These are phyloP conservation scores for Exophiala alcalophila DNA, from an alignment of 2,329 filamentous ascomycete genomes.

Conservation along the genomic window DNA sequence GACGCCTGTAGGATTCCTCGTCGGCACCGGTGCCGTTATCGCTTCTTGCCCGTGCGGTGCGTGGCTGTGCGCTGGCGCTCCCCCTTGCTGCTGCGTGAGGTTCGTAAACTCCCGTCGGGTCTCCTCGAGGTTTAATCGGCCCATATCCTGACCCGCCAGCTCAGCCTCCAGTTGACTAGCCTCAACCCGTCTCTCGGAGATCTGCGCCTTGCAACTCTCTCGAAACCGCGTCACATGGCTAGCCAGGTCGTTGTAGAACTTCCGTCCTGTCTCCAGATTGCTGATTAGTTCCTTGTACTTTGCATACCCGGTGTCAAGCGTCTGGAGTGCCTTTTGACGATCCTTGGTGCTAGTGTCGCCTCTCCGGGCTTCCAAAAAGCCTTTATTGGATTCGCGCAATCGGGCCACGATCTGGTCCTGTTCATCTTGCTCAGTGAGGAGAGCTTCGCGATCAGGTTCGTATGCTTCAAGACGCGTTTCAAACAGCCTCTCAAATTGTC, in stretches of 20 bases:
- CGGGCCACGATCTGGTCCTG: conserved; percentile 70
- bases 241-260: conserved; percentile 95
- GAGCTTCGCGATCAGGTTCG: conserved; percentile 69
- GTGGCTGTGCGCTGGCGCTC: background rate
- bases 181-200: conserved; percentile 75
- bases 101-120: conserved; percentile 42
- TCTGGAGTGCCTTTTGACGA: conserved; percentile 81
- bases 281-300: conserved; percentile 95
- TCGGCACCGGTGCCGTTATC: conserved; percentile 49
- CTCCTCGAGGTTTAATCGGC: conserved; percentile 51
- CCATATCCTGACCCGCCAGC: conserved; percentile 56
- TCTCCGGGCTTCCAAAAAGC: conserved; percentile 69
- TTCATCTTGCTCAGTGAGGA: conserved; percentile 69
- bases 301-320: conserved; percentile 84
- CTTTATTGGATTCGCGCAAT: conserved; percentile 70
- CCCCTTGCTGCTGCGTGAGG: conserved; percentile 34
- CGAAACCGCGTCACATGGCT: conserved; percentile 82
- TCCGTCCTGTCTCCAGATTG: conserved; percentile 85
- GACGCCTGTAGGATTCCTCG: conserved; percentile 53
- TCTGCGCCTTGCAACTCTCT: conserved; percentile 75
- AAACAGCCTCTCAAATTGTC: conserved; percentile 90
- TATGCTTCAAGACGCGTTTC: conserved; percentile 78
- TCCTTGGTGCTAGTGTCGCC: conserved; percentile 65
- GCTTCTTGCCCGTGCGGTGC: conserved; percentile 28
- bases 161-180: conserved; percentile 75